Evolutionary conservation across 345 rosid genomes (phyloP).

Genomic region (Salix arbutifolia): DNA sequence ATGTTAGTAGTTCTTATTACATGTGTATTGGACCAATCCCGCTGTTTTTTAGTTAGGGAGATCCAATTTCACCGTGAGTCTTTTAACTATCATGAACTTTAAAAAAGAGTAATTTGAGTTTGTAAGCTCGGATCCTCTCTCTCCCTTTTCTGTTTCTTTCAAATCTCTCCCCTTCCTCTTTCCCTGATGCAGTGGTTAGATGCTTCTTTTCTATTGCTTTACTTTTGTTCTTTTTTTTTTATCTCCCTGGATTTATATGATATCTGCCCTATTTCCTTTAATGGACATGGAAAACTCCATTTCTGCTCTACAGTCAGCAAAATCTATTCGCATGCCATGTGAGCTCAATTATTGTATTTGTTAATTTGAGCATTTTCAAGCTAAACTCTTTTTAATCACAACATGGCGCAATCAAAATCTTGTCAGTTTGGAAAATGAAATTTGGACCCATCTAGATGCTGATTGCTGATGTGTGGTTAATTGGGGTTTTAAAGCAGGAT

Average conservation of each 20-base stretch:
- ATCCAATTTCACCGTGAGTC: neutral
- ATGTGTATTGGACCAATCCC: slow-evolving; percentile 16
- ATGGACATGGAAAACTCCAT: neutral
- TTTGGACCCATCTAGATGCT: no score
- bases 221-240: neutral
- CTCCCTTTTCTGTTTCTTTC: neutral
- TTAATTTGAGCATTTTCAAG: no score
- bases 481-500: neutral
- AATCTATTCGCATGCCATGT: neutral
- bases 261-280: neutral
- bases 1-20: neutral
- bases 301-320: neutral
- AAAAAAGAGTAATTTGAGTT: neutral
- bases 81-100: neutral
- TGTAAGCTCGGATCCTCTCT: neutral
- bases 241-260: neutral
- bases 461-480: no score
- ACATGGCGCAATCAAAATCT: neutral
- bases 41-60: slow-evolving; percentile 22
- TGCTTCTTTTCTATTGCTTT: neutral
- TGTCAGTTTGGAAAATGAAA: no score
- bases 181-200: neutral
- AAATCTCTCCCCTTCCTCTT: neutral
- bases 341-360: neutral
- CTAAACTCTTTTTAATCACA: no score